Evolutionary conservation across 495 filamentous ascomycete genomes (phyloP), one percentile per base, ranked within the genome.

Genomic region (Penicillium chermesinum): DNA sequence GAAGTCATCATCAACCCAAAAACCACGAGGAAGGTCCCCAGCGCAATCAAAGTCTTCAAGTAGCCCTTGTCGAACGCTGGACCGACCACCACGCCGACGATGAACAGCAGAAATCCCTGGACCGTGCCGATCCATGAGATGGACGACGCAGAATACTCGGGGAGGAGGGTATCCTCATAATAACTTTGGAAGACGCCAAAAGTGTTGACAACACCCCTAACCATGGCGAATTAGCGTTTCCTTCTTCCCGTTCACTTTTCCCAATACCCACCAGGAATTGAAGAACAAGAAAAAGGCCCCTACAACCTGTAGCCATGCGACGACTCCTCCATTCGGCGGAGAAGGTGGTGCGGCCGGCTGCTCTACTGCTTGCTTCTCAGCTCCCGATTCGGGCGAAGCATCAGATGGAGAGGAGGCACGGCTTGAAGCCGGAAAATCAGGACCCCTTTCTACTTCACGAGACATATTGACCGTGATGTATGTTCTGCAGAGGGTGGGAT

Each of bases 1-100:
- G 72, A 75, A 7, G 68, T 64, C 55, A 75, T 74, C 54, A 83
- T 67, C 30, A 78, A 52, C 0, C 75, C 75, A 36, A 79, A 71
- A 7, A 76, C 67, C 0, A 63, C 53, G 6, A 71, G 43, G 9
- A 70, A 63, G 3, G 46, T 54, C 0, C 70, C 72, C 0, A 46
- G 27, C 8, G 49, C 7, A 7, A 76, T 46, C 1, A 72, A 46
- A 1, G 47, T 44, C 0, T 64, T 62, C 20, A 74, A 51, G 32
- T 78, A 64, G 0, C 76, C 75, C 5, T 49, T 43, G 45, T 79
- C 74, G 25, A 65, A 74, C 17, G 77, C 30, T 0, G 74, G 72
- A 0, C 75, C 75, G 0, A 68, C 59, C 2, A 75, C 15, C 0
- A 70, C 49, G 17, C 76, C 69, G 0, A 59, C 58, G 30, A 74